Percentiles rank a stretch among this genome's conserved stretches.
These are phyloP conservation scores for Hibiscus syriacus DNA, from an alignment of 345 rosid genomes.

Conservation along the genomic window DNA sequence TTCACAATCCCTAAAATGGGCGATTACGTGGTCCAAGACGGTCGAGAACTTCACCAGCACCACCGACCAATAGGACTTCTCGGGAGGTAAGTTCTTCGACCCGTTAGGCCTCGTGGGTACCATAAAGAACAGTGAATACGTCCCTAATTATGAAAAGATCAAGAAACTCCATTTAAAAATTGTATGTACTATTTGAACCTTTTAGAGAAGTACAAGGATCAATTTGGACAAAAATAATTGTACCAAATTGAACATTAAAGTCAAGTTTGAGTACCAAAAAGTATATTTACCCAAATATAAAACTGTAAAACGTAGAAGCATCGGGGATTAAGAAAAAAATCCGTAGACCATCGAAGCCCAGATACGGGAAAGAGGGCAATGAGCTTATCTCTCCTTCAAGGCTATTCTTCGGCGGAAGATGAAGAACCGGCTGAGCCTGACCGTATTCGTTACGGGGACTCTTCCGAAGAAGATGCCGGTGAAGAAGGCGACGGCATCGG, in stretches of 20 bases:
- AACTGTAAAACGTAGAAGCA: background rate
- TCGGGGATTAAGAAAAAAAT: background rate
- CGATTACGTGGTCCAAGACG: slow-evolving; percentile 73
- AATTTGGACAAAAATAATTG: no score
- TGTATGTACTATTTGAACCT: no score
- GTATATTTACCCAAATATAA: background rate
- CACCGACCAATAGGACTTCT: slow-evolving; percentile 85
- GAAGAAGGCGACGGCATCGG: slow-evolving; percentile 29
- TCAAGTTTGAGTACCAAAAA: no score
- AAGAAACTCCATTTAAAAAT: no score
- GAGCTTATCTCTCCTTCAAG: slow-evolving; percentile 80
- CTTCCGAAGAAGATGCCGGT: slow-evolving; percentile 42
- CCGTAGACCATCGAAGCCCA: background rate
- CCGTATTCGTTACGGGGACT: slow-evolving; percentile 7
- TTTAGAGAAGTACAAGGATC: no score
- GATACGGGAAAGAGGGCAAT: slow-evolving; percentile 16
- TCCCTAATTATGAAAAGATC: no score
- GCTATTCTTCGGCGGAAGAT: slow-evolving; percentile 83
- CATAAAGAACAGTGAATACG: no score
- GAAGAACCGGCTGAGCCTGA: slow-evolving; percentile 36
- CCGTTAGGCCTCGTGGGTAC: no score
- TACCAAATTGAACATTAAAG: no score
- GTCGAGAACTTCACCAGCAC: slow-evolving; percentile 28
- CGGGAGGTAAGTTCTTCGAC: slow-evolving; percentile 27
- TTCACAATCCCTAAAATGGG: slow-evolving; percentile 91